phyloP scores from a whole-genome alignment of 2,329 filamentous ascomycete species.

The Colletotrichum endophyticum region DNA sequence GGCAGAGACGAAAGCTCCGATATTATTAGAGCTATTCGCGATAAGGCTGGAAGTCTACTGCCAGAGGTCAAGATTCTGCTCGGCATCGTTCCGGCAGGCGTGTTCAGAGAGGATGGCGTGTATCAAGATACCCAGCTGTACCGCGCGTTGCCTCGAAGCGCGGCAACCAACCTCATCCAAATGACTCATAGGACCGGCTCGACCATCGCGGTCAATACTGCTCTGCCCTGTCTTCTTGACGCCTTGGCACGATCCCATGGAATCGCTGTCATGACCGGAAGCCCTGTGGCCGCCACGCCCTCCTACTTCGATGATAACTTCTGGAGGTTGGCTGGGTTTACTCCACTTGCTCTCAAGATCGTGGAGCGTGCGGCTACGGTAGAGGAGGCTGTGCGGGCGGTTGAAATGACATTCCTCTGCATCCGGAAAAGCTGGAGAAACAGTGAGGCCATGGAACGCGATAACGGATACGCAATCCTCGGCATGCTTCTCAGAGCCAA shows the following conservation, averaged over 20 bases:
- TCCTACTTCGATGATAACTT: conserved; percentile 89
- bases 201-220: conserved; percentile 85
- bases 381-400: conserved; percentile 75
- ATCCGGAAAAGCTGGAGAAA: conserved; percentile 95
- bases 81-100: conserved; percentile 80
- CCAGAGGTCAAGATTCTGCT: conserved; percentile 83
- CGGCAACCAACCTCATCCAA: conserved; percentile 70
- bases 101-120: conserved; percentile 81
- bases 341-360: conserved; percentile 82
- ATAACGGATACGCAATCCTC: conserved; percentile 90
- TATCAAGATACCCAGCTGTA: conserved; percentile 80
- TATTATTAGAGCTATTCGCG: conserved; percentile 85
- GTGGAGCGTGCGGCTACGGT: conserved; percentile 76
- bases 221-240: conserved; percentile 86
- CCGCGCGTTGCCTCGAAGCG: conserved; percentile 75
- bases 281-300: conserved; percentile 80
- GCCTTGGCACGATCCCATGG: conserved; percentile 83
- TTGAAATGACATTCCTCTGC: conserved; percentile 84
- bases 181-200: conserved; percentile 77
- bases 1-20: conserved; percentile 92
- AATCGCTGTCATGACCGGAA: conserved; percentile 80
- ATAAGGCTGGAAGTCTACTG: conserved; percentile 81
- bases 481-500: conserved; percentile 85
- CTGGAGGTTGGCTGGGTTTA: conserved; percentile 92
- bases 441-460: conserved; percentile 96